Conservation (phyloP, 192 early-diverging fungal genomes). For the Mortierella antarctica region DNA sequence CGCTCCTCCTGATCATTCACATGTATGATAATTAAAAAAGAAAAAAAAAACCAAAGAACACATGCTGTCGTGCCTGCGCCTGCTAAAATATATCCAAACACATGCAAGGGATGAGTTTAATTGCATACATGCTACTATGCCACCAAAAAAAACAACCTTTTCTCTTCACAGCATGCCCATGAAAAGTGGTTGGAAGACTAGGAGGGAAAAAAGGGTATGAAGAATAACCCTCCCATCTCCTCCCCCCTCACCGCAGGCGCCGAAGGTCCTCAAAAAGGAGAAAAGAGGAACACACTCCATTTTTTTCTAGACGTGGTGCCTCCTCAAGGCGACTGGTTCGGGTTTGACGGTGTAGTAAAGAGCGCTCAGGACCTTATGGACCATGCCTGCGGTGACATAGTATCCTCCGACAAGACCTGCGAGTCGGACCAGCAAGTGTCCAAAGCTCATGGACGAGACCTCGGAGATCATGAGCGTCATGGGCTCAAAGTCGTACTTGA, state of each 20-base stretch:
- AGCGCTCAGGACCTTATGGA: conserved; percentile 57
- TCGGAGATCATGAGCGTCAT: conserved; percentile 85
- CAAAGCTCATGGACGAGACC: conserved; percentile 63
- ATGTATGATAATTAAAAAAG: too few species aligned
- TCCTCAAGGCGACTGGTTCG: conserved; percentile 28
- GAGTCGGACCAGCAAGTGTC: conserved; percentile 80
- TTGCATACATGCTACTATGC: too few species aligned
- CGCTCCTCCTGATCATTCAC: not conserved
- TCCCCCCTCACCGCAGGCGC: too few species aligned
- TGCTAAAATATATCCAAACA: too few species aligned
- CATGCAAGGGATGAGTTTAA: too few species aligned
- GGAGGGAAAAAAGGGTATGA: too few species aligned
- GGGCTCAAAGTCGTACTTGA: conserved; percentile 94
- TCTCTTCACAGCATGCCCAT: too few species aligned
- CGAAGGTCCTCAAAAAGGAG: not conserved
- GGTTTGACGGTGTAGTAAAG: conserved; percentile 25
- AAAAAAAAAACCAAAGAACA: too few species aligned
- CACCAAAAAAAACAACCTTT: too few species aligned
- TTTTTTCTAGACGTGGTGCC: conserved; percentile 28
- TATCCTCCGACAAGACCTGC: conserved; percentile 91
- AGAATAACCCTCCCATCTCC: too few species aligned
- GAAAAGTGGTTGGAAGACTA: not conserved
- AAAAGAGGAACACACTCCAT: not conserved
- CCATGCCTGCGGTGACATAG: conserved; percentile 74
- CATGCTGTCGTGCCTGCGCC: too few species aligned